phyloP scores from a whole-genome alignment of 2,329 filamentous ascomycete species.

The Cryphonectria radicalis region DNA sequence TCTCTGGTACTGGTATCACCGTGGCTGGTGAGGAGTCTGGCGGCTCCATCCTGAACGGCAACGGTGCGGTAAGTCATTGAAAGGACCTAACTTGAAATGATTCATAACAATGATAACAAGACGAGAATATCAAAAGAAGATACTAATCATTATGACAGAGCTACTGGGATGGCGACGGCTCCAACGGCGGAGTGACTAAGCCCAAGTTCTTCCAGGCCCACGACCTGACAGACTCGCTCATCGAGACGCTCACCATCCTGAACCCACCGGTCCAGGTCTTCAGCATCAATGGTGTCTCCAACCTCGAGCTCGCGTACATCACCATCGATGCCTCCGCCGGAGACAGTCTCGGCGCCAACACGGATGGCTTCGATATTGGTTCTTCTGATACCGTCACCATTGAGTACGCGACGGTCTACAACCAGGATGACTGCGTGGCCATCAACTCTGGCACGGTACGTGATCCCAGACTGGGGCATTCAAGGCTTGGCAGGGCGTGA shows the following conservation, averaged over 20 bases:
- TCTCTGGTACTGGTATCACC: slow-evolving; percentile 31
- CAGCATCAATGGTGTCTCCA: slow-evolving; percentile 43
- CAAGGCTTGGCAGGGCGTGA: background rate
- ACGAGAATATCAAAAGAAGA: background rate
- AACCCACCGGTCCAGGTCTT: slow-evolving; percentile 50
- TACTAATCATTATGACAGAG: background rate
- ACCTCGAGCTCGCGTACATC: slow-evolving; percentile 42
- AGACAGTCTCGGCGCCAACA: slow-evolving; percentile 49
- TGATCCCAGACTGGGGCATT: background rate
- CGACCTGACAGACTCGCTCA: slow-evolving; percentile 42
- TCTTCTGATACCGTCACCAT: slow-evolving; percentile 55
- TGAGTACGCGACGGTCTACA: slow-evolving; percentile 56
- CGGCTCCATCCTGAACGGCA: slow-evolving; percentile 30
- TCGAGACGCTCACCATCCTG: slow-evolving; percentile 44
- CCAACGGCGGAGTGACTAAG: slow-evolving; percentile 45
- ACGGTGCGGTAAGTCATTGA: slow-evolving; percentile 17
- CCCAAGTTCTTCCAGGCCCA: slow-evolving; percentile 56
- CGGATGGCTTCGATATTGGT: slow-evolving; percentile 63
- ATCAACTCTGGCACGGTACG: slow-evolving; percentile 54
- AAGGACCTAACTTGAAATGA: too few species aligned
- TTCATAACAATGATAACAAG: background rate
- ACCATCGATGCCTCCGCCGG: slow-evolving; percentile 46
- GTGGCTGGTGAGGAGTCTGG: slow-evolving; percentile 35
- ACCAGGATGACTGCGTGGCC: slow-evolving; percentile 66
- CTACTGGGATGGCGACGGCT: slow-evolving; percentile 41